Evolutionary conservation across 129 eudicot genomes (phyloP).

Genomic region (Flaveria trinervia): DNA sequence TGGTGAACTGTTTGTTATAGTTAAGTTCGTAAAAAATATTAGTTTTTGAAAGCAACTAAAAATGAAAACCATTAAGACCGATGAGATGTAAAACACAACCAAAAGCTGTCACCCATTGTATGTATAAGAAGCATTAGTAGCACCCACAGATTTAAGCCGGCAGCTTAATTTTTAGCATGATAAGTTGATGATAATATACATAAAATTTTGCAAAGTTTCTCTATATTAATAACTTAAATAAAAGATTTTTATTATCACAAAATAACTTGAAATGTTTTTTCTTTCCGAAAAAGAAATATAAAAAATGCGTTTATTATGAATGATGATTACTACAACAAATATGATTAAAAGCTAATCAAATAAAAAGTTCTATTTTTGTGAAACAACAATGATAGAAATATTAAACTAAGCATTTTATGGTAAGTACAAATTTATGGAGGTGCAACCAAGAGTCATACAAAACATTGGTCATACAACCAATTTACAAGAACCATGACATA

Average conservation of each 20-base stretch:
- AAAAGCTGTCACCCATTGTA: conserved; percentile 16
- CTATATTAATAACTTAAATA: background rate
- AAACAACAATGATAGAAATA: conserved; percentile 5
- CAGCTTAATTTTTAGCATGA: background rate
- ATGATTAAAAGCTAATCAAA: background rate
- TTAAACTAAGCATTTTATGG: conserved; percentile 9
- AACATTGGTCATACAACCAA: conserved; percentile 1
- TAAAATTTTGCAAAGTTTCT: background rate
- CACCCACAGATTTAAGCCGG: conserved; percentile 6
- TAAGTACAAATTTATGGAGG: conserved; percentile 21
- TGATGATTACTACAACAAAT: background rate
- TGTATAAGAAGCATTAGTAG: conserved; percentile 7
- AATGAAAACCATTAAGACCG: background rate
- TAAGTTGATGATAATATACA: background rate
- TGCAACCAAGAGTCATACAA: conserved; percentile 26
- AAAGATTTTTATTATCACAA: background rate
- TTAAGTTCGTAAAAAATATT: background rate
- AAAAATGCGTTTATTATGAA: background rate
- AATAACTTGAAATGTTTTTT: background rate
- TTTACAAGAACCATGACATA: background rate
- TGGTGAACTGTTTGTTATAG: background rate
- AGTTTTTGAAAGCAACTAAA: background rate
- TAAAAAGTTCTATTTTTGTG: background rate
- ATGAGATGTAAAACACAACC: background rate
- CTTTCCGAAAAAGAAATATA: background rate